Evolutionary conservation across 1,284 basidiomycete genomes (phyloP), one percentile per base, ranked within the genome.

Genomic region (Cryptococcus hybrid): DNA sequence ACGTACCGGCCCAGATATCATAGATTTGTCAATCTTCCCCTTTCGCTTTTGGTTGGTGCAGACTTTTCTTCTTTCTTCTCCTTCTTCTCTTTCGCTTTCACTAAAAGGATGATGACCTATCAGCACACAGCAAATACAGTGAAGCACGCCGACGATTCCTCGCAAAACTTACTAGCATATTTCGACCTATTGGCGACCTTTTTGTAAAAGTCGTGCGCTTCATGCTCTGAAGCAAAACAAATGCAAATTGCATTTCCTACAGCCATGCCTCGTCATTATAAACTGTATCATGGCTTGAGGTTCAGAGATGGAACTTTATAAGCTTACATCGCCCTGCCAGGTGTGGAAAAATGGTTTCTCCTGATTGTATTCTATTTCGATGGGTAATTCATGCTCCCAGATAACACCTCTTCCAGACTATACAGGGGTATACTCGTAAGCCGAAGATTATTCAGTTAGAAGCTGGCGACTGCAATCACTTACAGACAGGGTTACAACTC

Each of bases 271-370:
- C 8, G 24, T 15, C 5, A 30, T 4, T 35, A 13, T 1, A 15
- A 18, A 18, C 15, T 11, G 18, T 7, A 12, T 24, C 46, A 18
- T 18, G 4, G 12, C 12, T 24, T 47, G 46, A 47, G 12, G 46
- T 24, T 9, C n/a, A 42, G 39, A 9, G 39, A 42, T 9, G 9
- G 45, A 36, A 35, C 1, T 24, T 11, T 30, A 7, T 15, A n/a
- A 5, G 84, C 91, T 78, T 71, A 95, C 92, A 80, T 98, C 93
- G 54, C 91, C 89, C 11, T 88, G 82, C 76, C 97, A 98, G 2
- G 92, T 88, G 79, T 97, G 92, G 74, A 98, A 97, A 83, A 88
- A 96, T 1, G 89, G 84, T 62, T 93, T 83, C 73, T 98, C 95
- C 71, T 89, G 84, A 70, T 86, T 83, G 75, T 92, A 92, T 60